Percentiles rank a stretch among this genome's conserved stretches.
Conservation (phyloP, 2,329 filamentous ascomycete species). For the Aspergillus vadensis region DNA sequence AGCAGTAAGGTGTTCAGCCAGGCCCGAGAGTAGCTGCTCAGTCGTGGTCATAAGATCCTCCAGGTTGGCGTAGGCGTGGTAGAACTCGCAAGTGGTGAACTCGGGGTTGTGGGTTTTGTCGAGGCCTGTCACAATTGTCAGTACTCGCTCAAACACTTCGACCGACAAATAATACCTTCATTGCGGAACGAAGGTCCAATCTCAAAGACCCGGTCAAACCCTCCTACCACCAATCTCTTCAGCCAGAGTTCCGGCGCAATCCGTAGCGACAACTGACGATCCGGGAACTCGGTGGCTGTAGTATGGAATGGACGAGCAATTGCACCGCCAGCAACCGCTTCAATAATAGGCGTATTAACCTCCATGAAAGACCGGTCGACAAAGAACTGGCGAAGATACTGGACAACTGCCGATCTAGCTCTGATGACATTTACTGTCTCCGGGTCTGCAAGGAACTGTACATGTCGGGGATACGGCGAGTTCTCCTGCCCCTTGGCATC, state of each 20-base stretch:
- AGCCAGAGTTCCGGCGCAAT: slow-evolving; percentile 96
- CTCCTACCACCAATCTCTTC: slow-evolving; percentile 86
- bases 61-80: slow-evolving; percentile 79
- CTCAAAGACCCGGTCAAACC: slow-evolving; percentile 86
- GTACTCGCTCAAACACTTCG: background rate
- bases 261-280: slow-evolving; percentile 72
- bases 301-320: slow-evolving; percentile 85
- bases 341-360: slow-evolving; percentile 87
- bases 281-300: slow-evolving; percentile 71
- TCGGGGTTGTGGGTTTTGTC: slow-evolving; percentile 95
- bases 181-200: slow-evolving; percentile 92
- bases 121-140: slow-evolving; percentile 50
- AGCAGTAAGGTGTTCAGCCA: slow-evolving; percentile 56
- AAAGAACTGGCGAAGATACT: slow-evolving; percentile 73
- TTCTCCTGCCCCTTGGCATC: slow-evolving; percentile 70
- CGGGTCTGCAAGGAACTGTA: slow-evolving; percentile 80
- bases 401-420: slow-evolving; percentile 73
- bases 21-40: slow-evolving; percentile 66
- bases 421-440: slow-evolving; percentile 68
- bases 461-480: slow-evolving; percentile 74
- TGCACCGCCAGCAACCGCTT: slow-evolving; percentile 81
- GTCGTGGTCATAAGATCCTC: slow-evolving; percentile 74
- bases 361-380: slow-evolving; percentile 74
- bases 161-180: slow-evolving; percentile 60
- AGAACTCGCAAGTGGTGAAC: slow-evolving; percentile 97